A percentile compares a stretch with the other conserved stretches of the same genome.
These are phyloP conservation scores for Boletus huronensis DNA, from an alignment of 768 basidiomycete genomes.

Conservation along the genomic window DNA sequence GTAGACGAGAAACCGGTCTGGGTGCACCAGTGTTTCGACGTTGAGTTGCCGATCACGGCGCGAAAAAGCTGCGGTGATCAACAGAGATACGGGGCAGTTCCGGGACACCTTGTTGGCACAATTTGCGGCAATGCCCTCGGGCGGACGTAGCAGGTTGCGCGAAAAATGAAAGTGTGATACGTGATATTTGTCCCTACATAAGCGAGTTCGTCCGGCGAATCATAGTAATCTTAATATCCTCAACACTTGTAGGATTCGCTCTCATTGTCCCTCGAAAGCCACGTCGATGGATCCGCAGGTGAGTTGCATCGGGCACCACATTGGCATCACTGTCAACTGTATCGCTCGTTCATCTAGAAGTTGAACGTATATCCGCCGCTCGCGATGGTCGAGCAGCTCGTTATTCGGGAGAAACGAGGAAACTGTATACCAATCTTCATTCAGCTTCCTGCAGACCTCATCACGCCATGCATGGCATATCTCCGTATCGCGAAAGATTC, in stretches of 20 bases:
- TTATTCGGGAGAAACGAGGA: slow-evolving; percentile 77
- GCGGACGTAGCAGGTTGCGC: slow-evolving; percentile 7
- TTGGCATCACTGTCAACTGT: slow-evolving; percentile 45
- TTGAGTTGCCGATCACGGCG: neutral
- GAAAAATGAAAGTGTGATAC: neutral
- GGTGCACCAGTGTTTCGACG: neutral
- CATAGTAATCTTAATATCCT: neutral
- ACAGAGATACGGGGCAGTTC: neutral
- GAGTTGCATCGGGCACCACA: slow-evolving; percentile 8
- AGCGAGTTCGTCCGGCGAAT: neutral
- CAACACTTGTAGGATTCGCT: neutral
- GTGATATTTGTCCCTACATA: slow-evolving; percentile 5
- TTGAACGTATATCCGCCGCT: slow-evolving; percentile 69
- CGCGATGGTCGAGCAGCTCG: slow-evolving; percentile 69
- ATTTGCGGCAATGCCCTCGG: neutral
- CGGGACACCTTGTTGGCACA: neutral
- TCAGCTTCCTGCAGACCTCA: slow-evolving; percentile 90
- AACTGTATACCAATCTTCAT: slow-evolving; percentile 94
- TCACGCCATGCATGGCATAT: slow-evolving; percentile 97
- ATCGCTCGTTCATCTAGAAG: slow-evolving; percentile 55
- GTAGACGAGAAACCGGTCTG: neutral
- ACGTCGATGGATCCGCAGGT: slow-evolving; percentile 51
- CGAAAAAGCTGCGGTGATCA: neutral
- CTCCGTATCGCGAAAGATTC: slow-evolving; percentile 89
- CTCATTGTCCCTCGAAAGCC: neutral